Percentiles rank a stretch among this genome's conserved stretches.
These are phyloP conservation scores for Xylaria sp. DNA, from an alignment of 2,329 filamentous ascomycete genomes.

Conservation along the genomic window DNA sequence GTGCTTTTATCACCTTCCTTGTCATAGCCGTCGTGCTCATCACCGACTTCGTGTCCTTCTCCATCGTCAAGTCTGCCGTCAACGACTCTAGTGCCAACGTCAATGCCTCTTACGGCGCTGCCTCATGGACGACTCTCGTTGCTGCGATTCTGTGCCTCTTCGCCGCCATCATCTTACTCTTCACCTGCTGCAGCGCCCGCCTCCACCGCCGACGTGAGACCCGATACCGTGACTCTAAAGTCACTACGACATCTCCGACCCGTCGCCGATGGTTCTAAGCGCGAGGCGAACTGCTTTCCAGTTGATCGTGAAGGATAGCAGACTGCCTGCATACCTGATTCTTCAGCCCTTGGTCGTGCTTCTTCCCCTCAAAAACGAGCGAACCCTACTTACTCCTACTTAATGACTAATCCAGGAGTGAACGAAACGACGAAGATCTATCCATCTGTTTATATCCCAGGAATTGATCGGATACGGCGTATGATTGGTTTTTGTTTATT, in stretches of 20 bases:
- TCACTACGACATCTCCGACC: background rate
- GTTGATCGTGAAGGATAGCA: background rate
- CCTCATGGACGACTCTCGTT: conserved; percentile 69
- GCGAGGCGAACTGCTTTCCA: background rate
- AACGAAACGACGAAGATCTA: conserved; percentile 22
- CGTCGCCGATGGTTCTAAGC: conserved; percentile 33
- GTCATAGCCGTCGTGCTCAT: conserved; percentile 56
- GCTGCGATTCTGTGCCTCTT: conserved; percentile 66
- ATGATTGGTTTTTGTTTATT: background rate
- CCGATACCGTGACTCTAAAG: conserved; percentile 33
- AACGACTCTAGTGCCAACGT: conserved; percentile 54
- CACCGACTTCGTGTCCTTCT: conserved; percentile 58
- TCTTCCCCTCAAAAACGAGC: background rate
- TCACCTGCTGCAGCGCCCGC: conserved; percentile 70
- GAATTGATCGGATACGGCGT: conserved; percentile 14
- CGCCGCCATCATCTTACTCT: conserved; percentile 67
- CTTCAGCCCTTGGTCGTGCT: background rate
- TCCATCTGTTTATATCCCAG: background rate
- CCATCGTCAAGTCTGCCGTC: conserved; percentile 47
- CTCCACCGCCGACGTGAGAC: conserved; percentile 53
- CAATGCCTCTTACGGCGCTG: conserved; percentile 62
- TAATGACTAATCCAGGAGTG: conserved; percentile 35
- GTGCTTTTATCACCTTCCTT: conserved; percentile 55
- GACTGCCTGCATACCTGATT: background rate
- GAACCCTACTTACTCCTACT: background rate